Base-by-base conservation (phyloP, 169 alveolate genomes). In the Eimeria praecox region DNA sequence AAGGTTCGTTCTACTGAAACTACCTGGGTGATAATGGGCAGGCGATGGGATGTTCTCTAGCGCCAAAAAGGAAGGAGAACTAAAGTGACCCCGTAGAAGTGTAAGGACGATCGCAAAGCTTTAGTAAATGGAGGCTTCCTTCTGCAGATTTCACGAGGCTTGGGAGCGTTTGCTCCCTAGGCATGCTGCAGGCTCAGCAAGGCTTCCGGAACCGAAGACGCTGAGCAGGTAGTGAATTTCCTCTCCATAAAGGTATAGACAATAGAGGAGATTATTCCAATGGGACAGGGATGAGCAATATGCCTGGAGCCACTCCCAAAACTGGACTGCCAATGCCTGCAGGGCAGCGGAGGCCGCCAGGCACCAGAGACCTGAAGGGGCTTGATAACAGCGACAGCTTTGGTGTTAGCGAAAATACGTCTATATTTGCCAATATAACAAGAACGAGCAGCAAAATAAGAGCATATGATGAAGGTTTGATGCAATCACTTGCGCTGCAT, bases 331-430 rank as follows among this genome's bases (percentile, higher is more conserved):
- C 95, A 85, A 98, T 98, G 27, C 99, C 91, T 56, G 98, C 98
- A 33, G 98, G 99, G 54, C 99, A 99, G 95, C 99, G 98, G 30
- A 99, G 99, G 35, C 99, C 99, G 92, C 99, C 99, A 33, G 98
- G 98, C 90, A 98, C 98, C 82, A 99, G 95, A 0, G 99, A 98
- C 97, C 99, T 99, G 95, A 99, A 97, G 98, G 99, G 97, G 97
- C 98, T 87, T 62, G 96, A 90, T 75, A n/a, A 83, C 27, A 46
- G 30, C 40, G 33, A 46, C 38, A 16, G 83, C 33, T 16, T 22
- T 2, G 52, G 83, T 38, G 33, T 20, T 73, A 14, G 54, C n/a
- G n/a, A 8, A 52, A 92, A 62, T 89, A 46, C 75, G 14, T 86
- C 49, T 69, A 33, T n/a, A 40, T 75, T 95, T 59, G 71, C 73